Evolutionary conservation across 306 rosid species (phyloP).

Genomic region (Albizia julibrissin): DNA sequence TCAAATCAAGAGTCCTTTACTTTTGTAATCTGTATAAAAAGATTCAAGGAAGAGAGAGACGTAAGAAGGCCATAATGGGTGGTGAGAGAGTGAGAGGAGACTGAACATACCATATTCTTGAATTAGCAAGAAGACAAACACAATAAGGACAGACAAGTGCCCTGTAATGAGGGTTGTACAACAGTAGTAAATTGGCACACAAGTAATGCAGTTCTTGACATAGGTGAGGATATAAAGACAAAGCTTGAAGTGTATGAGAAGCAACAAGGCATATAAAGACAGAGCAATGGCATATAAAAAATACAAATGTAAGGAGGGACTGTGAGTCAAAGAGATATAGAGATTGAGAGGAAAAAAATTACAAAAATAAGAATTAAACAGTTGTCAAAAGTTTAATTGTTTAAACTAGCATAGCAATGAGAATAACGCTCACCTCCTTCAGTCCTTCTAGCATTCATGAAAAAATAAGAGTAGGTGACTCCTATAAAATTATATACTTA

Average conservation of each 20-base stretch:
- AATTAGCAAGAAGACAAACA: constrained; percentile 60
- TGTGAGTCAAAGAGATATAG: constrained; percentile 28
- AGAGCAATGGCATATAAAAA: constrained; percentile 35
- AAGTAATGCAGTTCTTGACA: constrained; percentile 40
- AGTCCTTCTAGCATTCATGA: constrained; percentile 45
- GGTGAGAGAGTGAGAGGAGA: constrained; percentile 35
- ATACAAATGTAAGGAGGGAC: constrained; percentile 36
- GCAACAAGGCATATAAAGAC: constrained; percentile 18
- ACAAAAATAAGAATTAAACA: not conserved
- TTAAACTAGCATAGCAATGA: not conserved
- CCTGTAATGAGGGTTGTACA: constrained; percentile 38
- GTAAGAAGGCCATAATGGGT: constrained; percentile 30
- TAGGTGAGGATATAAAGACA: constrained; percentile 35
- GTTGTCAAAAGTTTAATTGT: not conserved
- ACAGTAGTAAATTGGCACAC: constrained; percentile 45
- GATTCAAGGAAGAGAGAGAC: constrained; percentile 37
- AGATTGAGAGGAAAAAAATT: not conserved
- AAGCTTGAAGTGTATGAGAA: not conserved
- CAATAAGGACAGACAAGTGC: constrained; percentile 39
- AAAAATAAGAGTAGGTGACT: constrained; percentile 2
- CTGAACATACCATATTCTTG: constrained; percentile 55
- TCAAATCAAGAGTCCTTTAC: constrained; percentile 33
- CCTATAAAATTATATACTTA: not conserved
- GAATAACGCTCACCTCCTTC: constrained; percentile 9
- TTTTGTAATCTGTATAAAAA: constrained; percentile 31